A percentile compares a stretch with the other conserved stretches of the same genome.
Evolutionary conservation across 805 yeast genomes (phyloP).

Genomic region (Nakazawaea laoshanensis): DNA sequence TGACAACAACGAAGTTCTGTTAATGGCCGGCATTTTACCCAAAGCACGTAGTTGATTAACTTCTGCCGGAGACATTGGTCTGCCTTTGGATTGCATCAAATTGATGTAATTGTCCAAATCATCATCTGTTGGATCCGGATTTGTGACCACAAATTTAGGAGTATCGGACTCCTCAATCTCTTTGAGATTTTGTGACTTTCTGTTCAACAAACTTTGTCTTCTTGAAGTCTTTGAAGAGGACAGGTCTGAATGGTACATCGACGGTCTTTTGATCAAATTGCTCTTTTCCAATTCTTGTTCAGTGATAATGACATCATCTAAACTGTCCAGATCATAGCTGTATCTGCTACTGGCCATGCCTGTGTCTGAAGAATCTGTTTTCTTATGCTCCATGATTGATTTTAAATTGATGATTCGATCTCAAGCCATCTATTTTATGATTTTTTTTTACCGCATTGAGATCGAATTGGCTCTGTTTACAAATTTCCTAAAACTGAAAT

Average conservation of each 20-base stretch:
- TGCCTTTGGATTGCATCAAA: constrained; percentile 5
- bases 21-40: constrained; percentile 5
- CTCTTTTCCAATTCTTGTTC: too few relatives aligned
- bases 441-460: too few relatives aligned
- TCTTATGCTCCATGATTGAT: not conserved
- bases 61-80: constrained; percentile 4
- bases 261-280: constrained; percentile 8
- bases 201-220: constrained; percentile 8
- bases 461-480: too few relatives aligned
- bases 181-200: constrained; percentile 5
- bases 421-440: too few relatives aligned
- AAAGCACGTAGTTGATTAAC: constrained; percentile 3
- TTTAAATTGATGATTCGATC: not conserved
- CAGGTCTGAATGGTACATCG: constrained; percentile 9
- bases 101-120: constrained; percentile 7
- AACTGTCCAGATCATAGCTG: too few relatives aligned
- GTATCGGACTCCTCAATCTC: constrained; percentile 5
- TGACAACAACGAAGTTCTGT: constrained; percentile 22
- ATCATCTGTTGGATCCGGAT: constrained; percentile 6
- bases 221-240: constrained; percentile 1
- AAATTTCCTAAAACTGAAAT: too few relatives aligned
- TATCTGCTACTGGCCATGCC: too few relatives aligned
- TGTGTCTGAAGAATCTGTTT: not conserved
- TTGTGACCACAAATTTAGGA: constrained; percentile 9
- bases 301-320: too few relatives aligned